Evolutionary conservation across 2,329 filamentous ascomycete genomes (phyloP), one percentile per base, ranked within the genome.

Genomic region (Arthroderma sp.): DNA sequence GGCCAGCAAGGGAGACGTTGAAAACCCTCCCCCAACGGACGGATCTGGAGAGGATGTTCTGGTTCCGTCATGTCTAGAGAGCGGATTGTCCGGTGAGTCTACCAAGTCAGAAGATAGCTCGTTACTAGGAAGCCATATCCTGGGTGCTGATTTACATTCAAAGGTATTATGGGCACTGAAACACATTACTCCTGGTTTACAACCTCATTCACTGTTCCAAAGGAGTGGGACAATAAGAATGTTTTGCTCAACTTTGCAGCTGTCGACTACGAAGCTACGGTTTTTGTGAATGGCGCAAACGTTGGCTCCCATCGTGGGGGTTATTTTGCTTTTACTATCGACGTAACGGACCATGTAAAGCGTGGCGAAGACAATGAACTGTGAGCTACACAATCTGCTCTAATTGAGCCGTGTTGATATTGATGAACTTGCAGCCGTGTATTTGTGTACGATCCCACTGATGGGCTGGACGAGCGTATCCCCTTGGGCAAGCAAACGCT

Each of bases 381-480:
- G 71, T 78, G 55, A 59, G 66, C 58, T 11, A 9, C 32, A 9
- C 32, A 34, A 9, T 11, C 32, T 34, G 8, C 9, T 9, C 11
- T 9, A 11, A 34, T 34, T 9, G 32, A 9, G 32, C 8, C 8
- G 32, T 11, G 8, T 11, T 34, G 32, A 11, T 9, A 34, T 11
- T 34, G 32, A 34, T 34, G 8, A 3, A 34, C 3, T 27, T 28
- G 36, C 40, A 79, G 76, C 4, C 65, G 77, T 22, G 76, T 84
- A 2, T 79, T 78, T 52, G 79, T 82, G 0, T 73, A 75, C 43
- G 81, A 85, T 48, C 81, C 81, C 0, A 83, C 81, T 0, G 80
- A 84, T 53, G 56, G 58, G 29, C 66, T 67, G 2, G 60, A 62
- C 4, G 66, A 69, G 46, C 69, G 78, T 8, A 78, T 81, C 36